Conservation (phyloP, 179 eudicot genomes). For the Vitellaria paradoxa region DNA sequence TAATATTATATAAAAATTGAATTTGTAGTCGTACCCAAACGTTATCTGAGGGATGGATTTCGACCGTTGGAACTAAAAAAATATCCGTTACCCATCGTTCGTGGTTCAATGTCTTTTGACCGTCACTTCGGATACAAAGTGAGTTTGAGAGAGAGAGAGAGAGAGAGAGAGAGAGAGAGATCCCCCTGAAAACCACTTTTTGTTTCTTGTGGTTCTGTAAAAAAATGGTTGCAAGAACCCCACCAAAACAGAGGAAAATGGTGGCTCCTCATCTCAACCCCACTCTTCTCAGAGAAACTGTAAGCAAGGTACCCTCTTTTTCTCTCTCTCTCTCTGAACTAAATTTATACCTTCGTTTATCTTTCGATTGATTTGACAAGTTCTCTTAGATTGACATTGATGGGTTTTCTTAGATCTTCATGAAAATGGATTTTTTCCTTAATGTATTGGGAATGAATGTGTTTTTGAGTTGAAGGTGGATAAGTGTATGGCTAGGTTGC, state of each 20-base stretch:
- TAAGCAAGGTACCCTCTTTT: slow-evolving; percentile 49
- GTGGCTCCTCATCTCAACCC: slow-evolving; percentile 65
- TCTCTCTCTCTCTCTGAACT: not conserved
- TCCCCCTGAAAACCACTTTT: not conserved
- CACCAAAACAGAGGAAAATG: slow-evolving; percentile 53
- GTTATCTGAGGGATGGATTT: slow-evolving; percentile 6
- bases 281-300: slow-evolving; percentile 63
- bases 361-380: not conserved
- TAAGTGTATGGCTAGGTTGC: slow-evolving; percentile 79
- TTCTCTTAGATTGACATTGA: not conserved
- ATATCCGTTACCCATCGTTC: slow-evolving; percentile 35
- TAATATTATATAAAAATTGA: not conserved
- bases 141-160: slow-evolving; percentile 4
- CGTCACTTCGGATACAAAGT: slow-evolving; percentile 7
- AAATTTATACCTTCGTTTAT: not conserved
- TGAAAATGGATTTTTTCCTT: not conserved
- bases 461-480: slow-evolving; percentile 55
- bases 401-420: not conserved
- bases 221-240: slow-evolving; percentile 85
- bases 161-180: slow-evolving; percentile 14
- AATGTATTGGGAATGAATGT: not conserved
- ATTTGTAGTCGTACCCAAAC: slow-evolving; percentile 17
- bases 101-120: not conserved
- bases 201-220: not conserved
- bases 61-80: slow-evolving; percentile 46